Evolutionary conservation across 257 asterid species (phyloP).

Genomic region (Solanum virginianum): DNA sequence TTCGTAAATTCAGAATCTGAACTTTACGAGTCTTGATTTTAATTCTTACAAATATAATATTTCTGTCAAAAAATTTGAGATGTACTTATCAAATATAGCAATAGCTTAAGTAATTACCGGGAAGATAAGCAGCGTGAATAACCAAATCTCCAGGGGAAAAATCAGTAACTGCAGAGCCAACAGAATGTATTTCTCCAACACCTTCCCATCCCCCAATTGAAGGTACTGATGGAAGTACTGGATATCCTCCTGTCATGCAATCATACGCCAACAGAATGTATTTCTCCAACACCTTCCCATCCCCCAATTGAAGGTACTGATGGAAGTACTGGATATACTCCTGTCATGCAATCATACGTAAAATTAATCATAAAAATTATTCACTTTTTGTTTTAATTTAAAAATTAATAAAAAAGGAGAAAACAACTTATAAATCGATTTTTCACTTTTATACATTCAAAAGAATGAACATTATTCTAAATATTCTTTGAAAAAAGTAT

Average conservation of each 20-base stretch:
- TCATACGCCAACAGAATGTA: conserved; percentile 57
- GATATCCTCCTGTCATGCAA: conserved; percentile 97
- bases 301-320: conserved; percentile 83
- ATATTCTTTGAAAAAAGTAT: too few species aligned
- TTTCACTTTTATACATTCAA: too few species aligned
- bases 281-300: conserved; percentile 92
- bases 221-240: conserved; percentile 77
- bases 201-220: conserved; percentile 95
- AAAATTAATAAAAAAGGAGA: too few species aligned
- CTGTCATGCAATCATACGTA: conserved; percentile 8
- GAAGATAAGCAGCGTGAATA: conserved; percentile 74
- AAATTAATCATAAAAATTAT: background rate
- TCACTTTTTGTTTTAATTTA: background rate
- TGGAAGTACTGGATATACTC: conserved; percentile 85
- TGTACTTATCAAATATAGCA: background rate
- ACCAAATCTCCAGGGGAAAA: conserved; percentile 74
- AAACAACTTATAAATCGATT: too few species aligned
- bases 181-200: conserved; percentile 68
- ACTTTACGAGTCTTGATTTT: background rate
- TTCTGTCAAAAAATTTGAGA: too few species aligned
- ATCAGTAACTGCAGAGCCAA: conserved; percentile 60
- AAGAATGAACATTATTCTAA: too few species aligned
- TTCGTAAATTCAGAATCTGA: background rate
- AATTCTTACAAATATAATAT: too few species aligned
- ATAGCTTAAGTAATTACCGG: conserved; percentile 26